Base-by-base conservation (phyloP, 1,139 yeast species). In the Zygosaccharomyces pseudobailii region DNA sequence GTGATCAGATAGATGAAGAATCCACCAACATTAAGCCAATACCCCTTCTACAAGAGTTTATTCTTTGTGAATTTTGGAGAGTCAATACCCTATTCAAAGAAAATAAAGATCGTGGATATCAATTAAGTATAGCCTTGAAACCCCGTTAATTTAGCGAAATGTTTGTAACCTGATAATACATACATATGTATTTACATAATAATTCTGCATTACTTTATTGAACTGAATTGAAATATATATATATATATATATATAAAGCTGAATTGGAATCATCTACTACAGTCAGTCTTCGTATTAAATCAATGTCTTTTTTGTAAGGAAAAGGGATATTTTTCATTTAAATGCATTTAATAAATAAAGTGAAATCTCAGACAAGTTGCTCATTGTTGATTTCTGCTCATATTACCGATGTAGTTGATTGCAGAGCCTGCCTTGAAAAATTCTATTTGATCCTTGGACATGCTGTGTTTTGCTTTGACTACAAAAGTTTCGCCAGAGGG, bases 401-500 rank as follows among this genome's bases (percentile, higher is more conserved):
- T 68, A 66, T 83, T 78, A 58, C 97, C 96, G 65, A 92, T 92
- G 71, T 82, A 80, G 70, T 90, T 90, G 64, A 92, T 88, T 37
- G 98, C 98, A 48, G 96, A 87, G 48, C 98, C 98, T 40, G 97
- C 97, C 70, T 84, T 89, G 79, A 90, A 92, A 72, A 92, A 92
- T 55, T 87, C 95, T 49, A 92, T 77, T 75, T 92, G 98, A 69
- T 92, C 98, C 69, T 81, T 80, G 27, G 97, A 89, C 97, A 92
- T 88, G 49, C 97, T 90, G 69, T 92, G 98, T 71, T 84, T 88
- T 62, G 95, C 79, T 57, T 76, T 73, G 55, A 92, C 82, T 50
- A 77, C 81, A 58, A 84, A 84, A 40, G 76, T 66, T 45, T 82
- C 77, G 19, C 97, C 97, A 55, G 79, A 79, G 48, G 73, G 80